A percentile compares a stretch with the other conserved stretches of the same genome.
Conservation (phyloP, 306 rosid genomes). For the Parietaria judaica region DNA sequence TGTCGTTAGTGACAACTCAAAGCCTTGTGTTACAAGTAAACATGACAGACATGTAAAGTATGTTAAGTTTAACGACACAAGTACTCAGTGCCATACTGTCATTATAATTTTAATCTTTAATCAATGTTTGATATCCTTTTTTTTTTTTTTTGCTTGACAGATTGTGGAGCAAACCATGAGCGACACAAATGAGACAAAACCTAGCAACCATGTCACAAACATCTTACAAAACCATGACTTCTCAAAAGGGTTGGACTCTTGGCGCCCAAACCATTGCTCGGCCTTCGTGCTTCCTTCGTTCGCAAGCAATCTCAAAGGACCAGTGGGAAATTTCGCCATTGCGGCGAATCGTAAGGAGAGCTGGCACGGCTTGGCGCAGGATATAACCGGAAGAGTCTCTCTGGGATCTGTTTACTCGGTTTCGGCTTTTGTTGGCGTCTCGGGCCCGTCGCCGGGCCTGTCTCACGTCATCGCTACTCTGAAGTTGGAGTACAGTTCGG, state of each 20-base stretch:
- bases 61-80: too few relatives aligned
- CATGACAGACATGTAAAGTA: too few relatives aligned
- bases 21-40: too few relatives aligned
- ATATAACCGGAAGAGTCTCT: constrained; percentile 51
- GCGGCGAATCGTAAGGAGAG: constrained; percentile 58
- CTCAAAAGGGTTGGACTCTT: constrained; percentile 60
- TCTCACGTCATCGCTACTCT: constrained; percentile 76
- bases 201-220: constrained; percentile 36
- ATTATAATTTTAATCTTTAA: too few relatives aligned
- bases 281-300: constrained; percentile 49
- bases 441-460: constrained; percentile 47
- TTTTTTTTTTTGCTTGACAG: constrained; percentile 27
- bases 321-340: constrained; percentile 42
- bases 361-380: constrained; percentile 98
- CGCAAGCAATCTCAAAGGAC: constrained; percentile 30
- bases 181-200: constrained; percentile 27
- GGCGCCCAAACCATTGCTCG: constrained; percentile 67
- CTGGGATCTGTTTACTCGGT: constrained; percentile 49
- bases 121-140: too few relatives aligned
- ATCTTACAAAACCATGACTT: constrained; percentile 72
- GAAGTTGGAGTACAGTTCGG: constrained; percentile 52
- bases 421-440: constrained; percentile 72
- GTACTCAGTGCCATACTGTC: too few relatives aligned
- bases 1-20: too few relatives aligned
- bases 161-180: constrained; percentile 24